Base-by-base conservation (phyloP, 805 yeast genomes). In the Candida pseudofarinosa region DNA sequence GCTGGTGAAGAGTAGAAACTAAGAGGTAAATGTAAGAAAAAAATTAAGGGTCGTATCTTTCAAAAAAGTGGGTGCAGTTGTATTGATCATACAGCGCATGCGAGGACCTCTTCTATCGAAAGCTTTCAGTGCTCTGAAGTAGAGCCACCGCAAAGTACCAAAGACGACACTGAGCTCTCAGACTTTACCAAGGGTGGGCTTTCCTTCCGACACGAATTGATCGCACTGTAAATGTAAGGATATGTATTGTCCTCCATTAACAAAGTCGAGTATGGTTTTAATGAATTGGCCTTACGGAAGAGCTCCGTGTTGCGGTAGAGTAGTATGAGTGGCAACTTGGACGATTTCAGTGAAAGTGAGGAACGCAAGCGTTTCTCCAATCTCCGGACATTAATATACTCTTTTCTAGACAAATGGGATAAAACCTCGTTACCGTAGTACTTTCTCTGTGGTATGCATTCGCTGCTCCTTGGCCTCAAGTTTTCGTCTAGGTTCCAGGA, bases 401-500 rank as follows among this genome's bases (percentile, higher is more conserved):
- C 49, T 16, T 34, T 19, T 23, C 33, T 39, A 6, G 42, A 37
- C 23, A 39, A 37, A 10, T 37, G 30, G 10, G 37, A 19, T 33
- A 46, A 40, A 4, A 43, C 15, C 15, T 37, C 42, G 36, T 46
- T 40, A 7, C 49, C 49, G 42, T 46, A 46, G 19, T 36, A 42
- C 30, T 23, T 18, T 26, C 33, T 37, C 14, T 28, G 19, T 15
- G 33, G 18, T 14, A 4, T 17, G 16, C 16, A 13, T 20, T 19
- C 14, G 26, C 39, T 34, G 8, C 19, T 28, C 32, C 17, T 2
- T 19, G 32, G n/a, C 19, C 39, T 10, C n/a, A 45, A 35, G 18
- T 41, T 38, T 38, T 62, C 67, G 38, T 64, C 69, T 36, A 66
- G 48, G 42, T 66, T 62, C 69, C 69, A 65, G 34, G 62, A 56